Evolutionary conservation across 108 stramenopile genomes (phyloP).

Genomic region (Skeletonema menzelii): DNA sequence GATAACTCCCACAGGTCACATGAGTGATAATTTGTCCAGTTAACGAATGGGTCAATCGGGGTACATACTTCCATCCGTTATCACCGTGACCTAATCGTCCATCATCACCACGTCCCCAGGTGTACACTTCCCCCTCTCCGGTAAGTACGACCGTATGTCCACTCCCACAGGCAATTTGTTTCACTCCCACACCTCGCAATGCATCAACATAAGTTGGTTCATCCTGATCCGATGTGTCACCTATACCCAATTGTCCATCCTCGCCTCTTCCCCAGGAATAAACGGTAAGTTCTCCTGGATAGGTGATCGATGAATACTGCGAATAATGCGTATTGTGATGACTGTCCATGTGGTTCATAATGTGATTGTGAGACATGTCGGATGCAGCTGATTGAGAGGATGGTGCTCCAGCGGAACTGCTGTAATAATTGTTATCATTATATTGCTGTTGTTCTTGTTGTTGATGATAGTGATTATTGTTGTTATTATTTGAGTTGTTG

Average conservation of each 20-base stretch:
- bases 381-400: slow-evolving; percentile 9
- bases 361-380: background rate
- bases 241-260: slow-evolving; percentile 87
- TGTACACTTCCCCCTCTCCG: slow-evolving; percentile 93
- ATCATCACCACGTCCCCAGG: slow-evolving; percentile 87
- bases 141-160: slow-evolving; percentile 94
- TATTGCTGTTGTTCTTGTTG: background rate
- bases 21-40: slow-evolving; percentile 81
- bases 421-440: background rate
- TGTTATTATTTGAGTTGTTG: background rate
- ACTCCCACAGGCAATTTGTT: slow-evolving; percentile 91
- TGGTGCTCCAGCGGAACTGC: slow-evolving; percentile 8
- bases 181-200: slow-evolving; percentile 86
- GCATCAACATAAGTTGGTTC: slow-evolving; percentile 91
- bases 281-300: slow-evolving; percentile 61
- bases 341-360: background rate
- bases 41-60: slow-evolving; percentile 79
- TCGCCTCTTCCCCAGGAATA: slow-evolving; percentile 92
- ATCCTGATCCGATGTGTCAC: slow-evolving; percentile 76
- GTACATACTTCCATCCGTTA: slow-evolving; percentile 96
- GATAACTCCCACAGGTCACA: slow-evolving; percentile 94
- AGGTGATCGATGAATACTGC: background rate
- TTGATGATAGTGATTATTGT: background rate
- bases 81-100: slow-evolving; percentile 94
- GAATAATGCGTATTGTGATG: slow-evolving; percentile 4